phyloP scores from a whole-genome alignment of 2,329 filamentous ascomycete species.

The Ceratocystis papillata region DNA sequence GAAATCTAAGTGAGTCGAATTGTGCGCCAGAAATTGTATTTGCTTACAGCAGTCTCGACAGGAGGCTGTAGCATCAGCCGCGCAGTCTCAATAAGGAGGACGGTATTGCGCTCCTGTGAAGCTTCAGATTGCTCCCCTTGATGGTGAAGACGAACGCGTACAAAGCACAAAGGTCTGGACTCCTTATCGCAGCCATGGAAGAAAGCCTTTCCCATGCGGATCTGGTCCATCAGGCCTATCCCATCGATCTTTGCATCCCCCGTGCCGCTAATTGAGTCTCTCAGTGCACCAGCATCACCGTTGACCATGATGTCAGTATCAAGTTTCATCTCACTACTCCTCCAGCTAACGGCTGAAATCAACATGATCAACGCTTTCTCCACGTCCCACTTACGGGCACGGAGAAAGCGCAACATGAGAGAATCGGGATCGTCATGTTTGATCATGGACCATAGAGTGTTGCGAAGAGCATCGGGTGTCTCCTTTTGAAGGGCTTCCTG shows the following conservation, averaged over 20 bases:
- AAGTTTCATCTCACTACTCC: constrained; percentile 69
- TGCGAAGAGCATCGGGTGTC: constrained; percentile 65
- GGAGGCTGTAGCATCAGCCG: constrained; percentile 68
- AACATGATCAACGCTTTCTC: constrained; percentile 90
- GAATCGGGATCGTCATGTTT: constrained; percentile 93
- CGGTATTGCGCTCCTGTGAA: constrained; percentile 77
- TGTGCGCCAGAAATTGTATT: not conserved
- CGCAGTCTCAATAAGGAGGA: constrained; percentile 91
- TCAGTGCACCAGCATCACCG: constrained; percentile 53
- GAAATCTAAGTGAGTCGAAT: not conserved
- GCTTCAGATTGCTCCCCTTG: constrained; percentile 72
- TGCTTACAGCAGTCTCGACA: constrained; percentile 79
- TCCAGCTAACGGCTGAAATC: constrained; percentile 88
- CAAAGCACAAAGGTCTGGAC: constrained; percentile 76
- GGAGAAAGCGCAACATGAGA: constrained; percentile 67
- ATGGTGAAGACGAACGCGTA: constrained; percentile 71
- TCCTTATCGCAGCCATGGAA: constrained; percentile 77
- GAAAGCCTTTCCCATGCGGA: constrained; percentile 86
- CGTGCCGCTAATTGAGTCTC: constrained; percentile 47
- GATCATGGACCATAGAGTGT: constrained; percentile 82
- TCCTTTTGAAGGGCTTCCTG: constrained; percentile 67
- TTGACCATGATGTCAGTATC: constrained; percentile 76
- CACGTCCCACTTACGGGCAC: constrained; percentile 92
- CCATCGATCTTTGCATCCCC: constrained; percentile 53
- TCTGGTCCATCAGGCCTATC: constrained; percentile 69